Conservation (phyloP, 208 protist species). For the Strigomonas galati region DNA sequence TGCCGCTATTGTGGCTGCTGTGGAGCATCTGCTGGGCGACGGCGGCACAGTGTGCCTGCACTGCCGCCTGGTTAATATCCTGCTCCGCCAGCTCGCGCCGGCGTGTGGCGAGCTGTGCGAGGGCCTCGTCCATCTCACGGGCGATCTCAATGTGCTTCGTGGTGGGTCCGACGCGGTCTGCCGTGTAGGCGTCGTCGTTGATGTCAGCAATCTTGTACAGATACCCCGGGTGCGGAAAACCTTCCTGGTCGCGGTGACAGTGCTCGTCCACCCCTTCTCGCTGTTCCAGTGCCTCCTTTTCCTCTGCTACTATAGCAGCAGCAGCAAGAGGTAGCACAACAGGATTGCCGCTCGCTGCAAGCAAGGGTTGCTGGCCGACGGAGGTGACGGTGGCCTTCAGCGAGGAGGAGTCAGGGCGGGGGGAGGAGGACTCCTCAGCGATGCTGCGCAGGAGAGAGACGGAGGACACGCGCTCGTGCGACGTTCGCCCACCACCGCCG, state of each 20-base stretch:
- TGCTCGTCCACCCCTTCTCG: constrained; percentile 9
- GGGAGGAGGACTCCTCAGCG: not conserved
- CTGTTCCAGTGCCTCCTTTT: constrained; percentile 12
- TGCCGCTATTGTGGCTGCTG: too few species aligned
- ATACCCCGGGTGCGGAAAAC: constrained; percentile 36
- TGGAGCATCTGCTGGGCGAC: not conserved
- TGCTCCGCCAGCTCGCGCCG: constrained; percentile 18
- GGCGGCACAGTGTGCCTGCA: not conserved
- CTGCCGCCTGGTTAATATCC: not conserved
- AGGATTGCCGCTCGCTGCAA: not conserved
- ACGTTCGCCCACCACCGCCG: not conserved
- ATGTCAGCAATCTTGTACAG: constrained; percentile 69
- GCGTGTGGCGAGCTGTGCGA: constrained; percentile 8
- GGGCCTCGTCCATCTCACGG: constrained; percentile 3
- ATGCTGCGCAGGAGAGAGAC: not conserved
- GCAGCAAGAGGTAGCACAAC: not conserved
- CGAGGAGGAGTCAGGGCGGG: not conserved
- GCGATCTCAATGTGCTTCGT: constrained; percentile 2
- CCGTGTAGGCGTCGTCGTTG: constrained; percentile 77
- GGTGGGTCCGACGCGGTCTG: constrained; percentile 35
- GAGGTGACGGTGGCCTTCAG: not conserved
- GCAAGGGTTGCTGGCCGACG: too few species aligned
- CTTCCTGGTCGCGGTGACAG: constrained; percentile 25
- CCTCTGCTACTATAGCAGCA: not conserved
- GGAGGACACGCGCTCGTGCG: not conserved